Base-by-base conservation (phyloP, 2,329 filamentous ascomycete genomes). In the Aspergillus pseudotamarii region DNA sequence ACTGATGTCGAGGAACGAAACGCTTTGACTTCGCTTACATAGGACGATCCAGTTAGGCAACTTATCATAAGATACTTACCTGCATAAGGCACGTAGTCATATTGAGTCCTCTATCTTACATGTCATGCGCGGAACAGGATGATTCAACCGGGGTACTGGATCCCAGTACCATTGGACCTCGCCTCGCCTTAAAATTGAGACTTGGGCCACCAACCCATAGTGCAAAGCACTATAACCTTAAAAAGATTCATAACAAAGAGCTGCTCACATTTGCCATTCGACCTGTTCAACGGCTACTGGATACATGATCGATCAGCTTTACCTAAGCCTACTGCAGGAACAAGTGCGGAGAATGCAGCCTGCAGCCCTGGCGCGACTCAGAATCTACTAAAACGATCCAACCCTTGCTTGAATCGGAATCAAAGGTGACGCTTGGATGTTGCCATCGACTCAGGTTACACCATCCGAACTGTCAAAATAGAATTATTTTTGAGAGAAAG, bases 291-390 rank as follows among this genome's bases (percentile, higher is more conserved):
- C 62, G 60, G 51, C 53, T 43, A 59, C 41, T 65, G 55, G 66
- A 38, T 55, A 55, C 51, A 55, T 55, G 51, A 69, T 63, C 67
- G 66, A 66, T 67, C 68, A 68, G 64, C 62, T 66, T 59, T 65
- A 67, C 58, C 66, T 69, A 69, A 72, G 73, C 66, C 73, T 76
- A 75, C 75, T 76, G 75, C 75, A 76, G 75, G 74, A 75, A 76
- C 75, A 65, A 62, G 67, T 68, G 71, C 69, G 69, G 72, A 72
- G 69, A 69, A 64, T 68, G 59, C 57, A 63, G 61, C 28, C 38
- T 62, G 58, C 64, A 66, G 62, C 53, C 62, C 59, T 66, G 62
- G 61, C 61, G 64, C 43, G 66, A 62, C 59, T 56, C 61, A 68
- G 58, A 46, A 46, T 62, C 51, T 38, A 38, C 51, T 55, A 38